Evolutionary conservation across 352 stramenopile species (phyloP), one percentile per base, ranked within the genome.

Genomic region (Pythium myriotylum): DNA sequence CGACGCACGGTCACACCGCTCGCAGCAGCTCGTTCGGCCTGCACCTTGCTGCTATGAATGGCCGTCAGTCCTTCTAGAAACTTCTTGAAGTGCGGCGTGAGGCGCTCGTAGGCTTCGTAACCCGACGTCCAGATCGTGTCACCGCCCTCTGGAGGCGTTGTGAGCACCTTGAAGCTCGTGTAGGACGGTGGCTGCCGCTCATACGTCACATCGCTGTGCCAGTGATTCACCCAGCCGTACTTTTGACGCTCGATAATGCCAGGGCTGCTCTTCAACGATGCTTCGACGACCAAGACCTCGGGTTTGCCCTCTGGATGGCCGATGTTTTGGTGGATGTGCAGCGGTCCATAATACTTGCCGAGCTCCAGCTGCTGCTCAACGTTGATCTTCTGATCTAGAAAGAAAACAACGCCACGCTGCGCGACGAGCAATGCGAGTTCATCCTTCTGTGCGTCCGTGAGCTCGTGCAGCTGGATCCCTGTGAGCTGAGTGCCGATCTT

Each of bases 91-190:
- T 54, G 52, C 13, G 69, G 65, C 17, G 72, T 73, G 4, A 83
- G 56, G 32, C 67, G 72, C 9, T 83, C 69, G 61, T 81, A 83
- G 3, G 74, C 74, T 24, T 83, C 73, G 62, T 78, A 78, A 4
- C 56, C 59, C 1, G 72, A 79, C 1, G 70, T 59, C 72, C 72
- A 83, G 9, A 83, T 39, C 5, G 74, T 83, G 47, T 79, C 74
- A 14, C 66, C 74, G 22, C 74, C 74, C 35, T 70, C 64, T 0
- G 58, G 56, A 26, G 74, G 74, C 42, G 64, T 72, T 0, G 64
- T 72, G 47, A 76, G 27, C 41, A 81, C 37, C 32, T 71, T 59
- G 59, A 75, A 64, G 56, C 56, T 68, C 22, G 62, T 74, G 58
- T 74, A 74, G 17, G 62, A 71, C 16, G 67, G 67, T 19, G 67